Percentiles rank a stretch among this genome's conserved stretches.
Conservation (phyloP, 495 filamentous ascomycete genomes). For the Aspergillus hancockii region DNA sequence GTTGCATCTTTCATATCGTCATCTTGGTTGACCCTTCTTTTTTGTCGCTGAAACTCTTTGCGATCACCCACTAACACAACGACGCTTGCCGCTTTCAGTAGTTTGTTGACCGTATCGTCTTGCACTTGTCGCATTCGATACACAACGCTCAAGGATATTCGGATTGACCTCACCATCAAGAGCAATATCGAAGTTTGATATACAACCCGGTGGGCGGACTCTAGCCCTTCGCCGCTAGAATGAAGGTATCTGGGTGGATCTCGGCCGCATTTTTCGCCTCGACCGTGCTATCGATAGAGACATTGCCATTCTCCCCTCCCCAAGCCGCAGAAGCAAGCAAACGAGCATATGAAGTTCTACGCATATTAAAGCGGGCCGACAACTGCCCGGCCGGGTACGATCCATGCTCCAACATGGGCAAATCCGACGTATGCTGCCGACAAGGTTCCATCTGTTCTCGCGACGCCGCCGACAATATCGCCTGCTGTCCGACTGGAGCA, state of each 20-base stretch:
- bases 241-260: conserved; percentile 43
- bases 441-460: conserved; percentile 54
- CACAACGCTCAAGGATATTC: not conserved
- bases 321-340: conserved; percentile 24
- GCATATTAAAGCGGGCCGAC: conserved; percentile 37
- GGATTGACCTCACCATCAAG: not conserved
- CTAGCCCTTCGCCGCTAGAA: conserved; percentile 29
- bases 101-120: conserved; percentile 39
- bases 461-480: conserved; percentile 60
- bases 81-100: conserved; percentile 35
- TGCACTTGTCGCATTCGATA: not conserved
- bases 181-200: not conserved
- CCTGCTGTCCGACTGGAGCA: conserved; percentile 64
- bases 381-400: conserved; percentile 56
- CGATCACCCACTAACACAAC: conserved; percentile 1
- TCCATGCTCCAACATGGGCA: conserved; percentile 50
- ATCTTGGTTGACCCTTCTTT: not conserved
- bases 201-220: conserved; percentile 11
- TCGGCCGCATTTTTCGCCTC: conserved; percentile 40
- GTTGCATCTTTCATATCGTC: not conserved
- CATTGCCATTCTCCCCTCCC: conserved; percentile 32
- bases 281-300: conserved; percentile 31
- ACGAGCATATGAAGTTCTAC: conserved; percentile 42
- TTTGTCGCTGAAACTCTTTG: not conserved
- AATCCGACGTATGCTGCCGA: conserved; percentile 57